Evolutionary conservation across 2,329 filamentous ascomycete genomes (phyloP).

Genomic region (Fusarium verrucosum): DNA sequence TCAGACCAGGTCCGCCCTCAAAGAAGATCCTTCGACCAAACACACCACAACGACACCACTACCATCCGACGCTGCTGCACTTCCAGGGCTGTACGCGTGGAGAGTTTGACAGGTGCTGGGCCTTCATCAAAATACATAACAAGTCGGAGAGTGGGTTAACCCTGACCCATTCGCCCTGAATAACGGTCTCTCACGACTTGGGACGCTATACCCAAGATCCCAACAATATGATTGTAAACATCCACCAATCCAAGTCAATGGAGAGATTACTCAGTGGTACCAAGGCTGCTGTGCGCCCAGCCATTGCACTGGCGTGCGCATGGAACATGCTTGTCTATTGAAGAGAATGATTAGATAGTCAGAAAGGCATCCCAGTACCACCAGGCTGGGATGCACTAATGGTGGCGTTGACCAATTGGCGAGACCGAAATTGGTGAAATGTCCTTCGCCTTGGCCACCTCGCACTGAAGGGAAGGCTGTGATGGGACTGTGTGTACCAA

Average conservation of each 20-base stretch:
- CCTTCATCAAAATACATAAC: slow-evolving; percentile 8
- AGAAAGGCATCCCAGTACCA: slow-evolving; percentile 28
- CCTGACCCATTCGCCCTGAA: slow-evolving; percentile 34
- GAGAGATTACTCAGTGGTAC: slow-evolving; percentile 1
- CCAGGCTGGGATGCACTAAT: slow-evolving; percentile 33
- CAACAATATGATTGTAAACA: slow-evolving; percentile 25
- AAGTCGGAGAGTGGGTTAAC: slow-evolving; percentile 29
- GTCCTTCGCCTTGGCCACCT: slow-evolving; percentile 11
- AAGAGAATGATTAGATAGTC: slow-evolving; percentile 32
- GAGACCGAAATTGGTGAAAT: slow-evolving; percentile 24
- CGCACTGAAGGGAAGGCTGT: slow-evolving; percentile 19
- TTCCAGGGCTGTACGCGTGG: slow-evolving; percentile 19
- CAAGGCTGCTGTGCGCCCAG: slow-evolving; percentile 11
- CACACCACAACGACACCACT: slow-evolving; percentile 45
- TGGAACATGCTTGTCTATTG: slow-evolving; percentile 26
- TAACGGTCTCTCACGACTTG: slow-evolving; percentile 10
- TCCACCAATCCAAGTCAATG: slow-evolving; percentile 34
- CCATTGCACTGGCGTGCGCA: slow-evolving; percentile 8
- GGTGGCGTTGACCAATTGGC: slow-evolving; percentile 27
- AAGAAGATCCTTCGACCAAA: slow-evolving; percentile 25
- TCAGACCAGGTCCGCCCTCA: slow-evolving; percentile 23
- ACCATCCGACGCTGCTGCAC: slow-evolving; percentile 38
- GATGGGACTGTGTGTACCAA: background rate
- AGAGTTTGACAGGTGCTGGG: slow-evolving; percentile 16
- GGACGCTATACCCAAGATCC: slow-evolving; percentile 27